Conservation (phyloP, 768 basidiomycete genomes). For the Collybiopsis confluens region DNA sequence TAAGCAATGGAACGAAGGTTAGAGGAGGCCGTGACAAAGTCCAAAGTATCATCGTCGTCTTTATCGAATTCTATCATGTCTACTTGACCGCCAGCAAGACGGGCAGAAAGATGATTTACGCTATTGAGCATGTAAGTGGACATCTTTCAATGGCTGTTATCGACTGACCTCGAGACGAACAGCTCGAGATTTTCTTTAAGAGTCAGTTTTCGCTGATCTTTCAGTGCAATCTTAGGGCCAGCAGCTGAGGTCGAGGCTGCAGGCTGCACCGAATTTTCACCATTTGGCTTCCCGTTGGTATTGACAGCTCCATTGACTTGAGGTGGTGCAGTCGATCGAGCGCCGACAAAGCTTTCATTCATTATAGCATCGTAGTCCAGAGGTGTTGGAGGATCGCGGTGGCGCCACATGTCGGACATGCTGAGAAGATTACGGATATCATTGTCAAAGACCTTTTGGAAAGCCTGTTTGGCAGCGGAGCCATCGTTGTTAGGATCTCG, state of each 20-base stretch:
- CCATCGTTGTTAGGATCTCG: conserved; percentile 31
- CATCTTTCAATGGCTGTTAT: not conserved
- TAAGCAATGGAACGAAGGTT: conserved; percentile 92
- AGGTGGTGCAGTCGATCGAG: conserved; percentile 1
- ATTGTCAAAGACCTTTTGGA: conserved; percentile 86
- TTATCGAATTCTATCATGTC: conserved; percentile 89
- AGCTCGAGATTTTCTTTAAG: conserved; percentile 78
- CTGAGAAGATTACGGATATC: conserved; percentile 86
- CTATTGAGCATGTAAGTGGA: conserved; percentile 33
- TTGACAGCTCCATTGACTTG: conserved; percentile 15
- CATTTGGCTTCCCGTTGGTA: conserved; percentile 8
- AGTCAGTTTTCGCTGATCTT: conserved; percentile 77
- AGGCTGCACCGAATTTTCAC: conserved; percentile 19
- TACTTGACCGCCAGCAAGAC: conserved; percentile 56
- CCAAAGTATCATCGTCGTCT: conserved; percentile 94
- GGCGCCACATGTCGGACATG: conserved; percentile 98
- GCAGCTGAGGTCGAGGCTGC: conserved; percentile 4
- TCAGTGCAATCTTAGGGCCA: conserved; percentile 36
- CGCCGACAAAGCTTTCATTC: conserved; percentile 49
- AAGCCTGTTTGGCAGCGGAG: conserved; percentile 65
- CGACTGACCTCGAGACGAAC: conserved; percentile 75
- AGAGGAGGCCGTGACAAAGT: conserved; percentile 93
- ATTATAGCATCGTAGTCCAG: conserved; percentile 79
- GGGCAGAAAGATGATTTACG: conserved; percentile 71
- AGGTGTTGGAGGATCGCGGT: conserved; percentile 80